Evolutionary conservation across 345 rosid species (phyloP).

Genomic region (Excoecaria agallocha): DNA sequence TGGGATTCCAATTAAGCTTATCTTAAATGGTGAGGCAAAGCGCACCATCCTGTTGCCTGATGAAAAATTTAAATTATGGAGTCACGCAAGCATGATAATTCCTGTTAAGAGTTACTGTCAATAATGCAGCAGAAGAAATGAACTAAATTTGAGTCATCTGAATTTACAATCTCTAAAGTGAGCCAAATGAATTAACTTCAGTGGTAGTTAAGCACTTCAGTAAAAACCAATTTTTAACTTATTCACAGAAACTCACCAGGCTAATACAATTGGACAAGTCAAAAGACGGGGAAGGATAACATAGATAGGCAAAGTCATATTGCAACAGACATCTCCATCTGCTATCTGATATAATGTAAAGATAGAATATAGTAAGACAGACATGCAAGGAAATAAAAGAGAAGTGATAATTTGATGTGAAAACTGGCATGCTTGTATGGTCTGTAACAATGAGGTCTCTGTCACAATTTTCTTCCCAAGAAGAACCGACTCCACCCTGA

Average conservation of each 20-base stretch:
- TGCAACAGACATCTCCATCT: conserved; percentile 85
- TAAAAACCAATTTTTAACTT: background rate
- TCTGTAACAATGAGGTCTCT: conserved; percentile 86
- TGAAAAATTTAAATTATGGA: no score
- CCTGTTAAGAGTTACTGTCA: background rate
- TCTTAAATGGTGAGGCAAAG: background rate
- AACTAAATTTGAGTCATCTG: background rate
- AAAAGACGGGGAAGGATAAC: conserved; percentile 82
- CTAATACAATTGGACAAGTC: conserved; percentile 79
- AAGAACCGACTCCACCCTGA: conserved; percentile 70
- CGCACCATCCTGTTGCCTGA: no score
- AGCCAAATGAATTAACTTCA: background rate
- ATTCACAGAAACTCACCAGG: conserved; percentile 46
- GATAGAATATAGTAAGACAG: conserved; percentile 4
- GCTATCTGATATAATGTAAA: conserved; percentile 51
- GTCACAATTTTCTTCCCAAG: conserved; percentile 73
- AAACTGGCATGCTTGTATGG: conserved; percentile 59
- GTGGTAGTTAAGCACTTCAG: background rate
- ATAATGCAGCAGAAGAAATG: no score
- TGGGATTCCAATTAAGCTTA: background rate
- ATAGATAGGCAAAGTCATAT: conserved; percentile 66
- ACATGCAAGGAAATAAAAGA: background rate
- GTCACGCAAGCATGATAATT: no score
- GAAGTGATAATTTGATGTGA: background rate
- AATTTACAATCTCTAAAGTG: background rate